These are phyloP conservation scores for Bauhinia variegata DNA, from an alignment of 306 rosid genomes.

Conservation along the genomic window DNA sequence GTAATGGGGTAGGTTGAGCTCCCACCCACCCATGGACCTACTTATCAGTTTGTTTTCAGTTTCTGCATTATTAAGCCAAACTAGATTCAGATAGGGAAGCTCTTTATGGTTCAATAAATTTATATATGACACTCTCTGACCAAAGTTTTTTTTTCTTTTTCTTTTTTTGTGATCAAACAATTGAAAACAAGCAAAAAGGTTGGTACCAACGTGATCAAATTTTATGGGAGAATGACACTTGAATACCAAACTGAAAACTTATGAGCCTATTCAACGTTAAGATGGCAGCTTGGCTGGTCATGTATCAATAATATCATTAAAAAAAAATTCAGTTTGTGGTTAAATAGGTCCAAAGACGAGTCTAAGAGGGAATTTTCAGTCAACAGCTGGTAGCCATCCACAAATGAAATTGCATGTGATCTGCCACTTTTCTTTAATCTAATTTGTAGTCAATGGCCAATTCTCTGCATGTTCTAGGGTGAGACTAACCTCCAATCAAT, in stretches of 20 bases:
- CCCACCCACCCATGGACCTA: not conserved
- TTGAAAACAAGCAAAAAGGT: conserved; percentile 13
- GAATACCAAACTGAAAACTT: too few relatives aligned
- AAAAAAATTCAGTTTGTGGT: too few relatives aligned
- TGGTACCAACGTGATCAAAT: not conserved
- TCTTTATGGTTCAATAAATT: not conserved
- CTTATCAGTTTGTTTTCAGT: not conserved
- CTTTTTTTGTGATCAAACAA: not conserved
- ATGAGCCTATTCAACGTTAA: too few relatives aligned
- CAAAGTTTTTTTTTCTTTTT: too few relatives aligned
- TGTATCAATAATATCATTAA: too few relatives aligned
- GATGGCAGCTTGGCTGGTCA: too few relatives aligned
- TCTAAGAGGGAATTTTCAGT: not conserved
- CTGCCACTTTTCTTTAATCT: not conserved
- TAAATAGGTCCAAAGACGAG: not conserved
- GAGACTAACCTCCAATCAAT: conserved; percentile 11
- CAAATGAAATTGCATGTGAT: conserved; percentile 4
- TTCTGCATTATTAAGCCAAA: not conserved
- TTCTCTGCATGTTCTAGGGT: not conserved
- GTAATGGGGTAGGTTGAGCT: not conserved
- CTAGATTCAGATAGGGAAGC: not conserved
- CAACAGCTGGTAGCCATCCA: not conserved
- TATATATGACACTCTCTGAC: not conserved
- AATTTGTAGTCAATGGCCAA: conserved; percentile 12
- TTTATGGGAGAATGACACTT: not conserved